Evolutionary conservation across 2,329 filamentous ascomycete genomes (phyloP), one percentile per base, ranked within the genome.

Genomic region (Hypomyces rosellus): DNA sequence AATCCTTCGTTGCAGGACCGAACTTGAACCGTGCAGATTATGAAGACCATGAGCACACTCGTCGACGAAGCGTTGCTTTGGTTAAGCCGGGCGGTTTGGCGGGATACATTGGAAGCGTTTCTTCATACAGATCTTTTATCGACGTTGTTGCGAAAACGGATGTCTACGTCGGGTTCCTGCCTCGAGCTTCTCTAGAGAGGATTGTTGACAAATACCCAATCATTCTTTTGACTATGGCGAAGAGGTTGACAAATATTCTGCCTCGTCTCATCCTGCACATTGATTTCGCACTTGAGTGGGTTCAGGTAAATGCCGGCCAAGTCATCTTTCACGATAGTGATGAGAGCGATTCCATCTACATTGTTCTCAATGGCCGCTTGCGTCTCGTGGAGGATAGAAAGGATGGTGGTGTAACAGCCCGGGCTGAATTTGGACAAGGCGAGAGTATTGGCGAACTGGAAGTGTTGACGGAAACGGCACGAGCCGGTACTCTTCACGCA

Each of bases 71-170:
- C 44, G 77, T 99, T 1, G 93, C 91, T 48, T 74, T 97, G 58
- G 91, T 96, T 56, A 99, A 96, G 63, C 93, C 93, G 3, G 93
- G 93, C 45, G 91, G 91, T 0, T 78, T 99, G 34, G 92, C 93
- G 47, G 95, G 93, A 0, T 99, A 99, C 61, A 83, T 97, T 33
- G 91, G 93, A 5, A 93, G 90, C 0, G 85, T 99, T 15, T 96
- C 93, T 2, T 96, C 91, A 0, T 96, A 96, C 65, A 78, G 93
- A 22, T 99, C 93, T 0, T 96, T 97, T 64, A 93, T 96, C 16
- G 92, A 97, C 63, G 91, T 99, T 2, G 87, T 92, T 36, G 95
- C 93, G 3, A 97, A 97, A 70, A 99, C 95, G 0, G 93, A 99
- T 68, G 93, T 97, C 2, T 97, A 96, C 61, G 93, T 99, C 13